Conservation (phyloP, 441 rosid species). For the Brassica hybrid region DNA sequence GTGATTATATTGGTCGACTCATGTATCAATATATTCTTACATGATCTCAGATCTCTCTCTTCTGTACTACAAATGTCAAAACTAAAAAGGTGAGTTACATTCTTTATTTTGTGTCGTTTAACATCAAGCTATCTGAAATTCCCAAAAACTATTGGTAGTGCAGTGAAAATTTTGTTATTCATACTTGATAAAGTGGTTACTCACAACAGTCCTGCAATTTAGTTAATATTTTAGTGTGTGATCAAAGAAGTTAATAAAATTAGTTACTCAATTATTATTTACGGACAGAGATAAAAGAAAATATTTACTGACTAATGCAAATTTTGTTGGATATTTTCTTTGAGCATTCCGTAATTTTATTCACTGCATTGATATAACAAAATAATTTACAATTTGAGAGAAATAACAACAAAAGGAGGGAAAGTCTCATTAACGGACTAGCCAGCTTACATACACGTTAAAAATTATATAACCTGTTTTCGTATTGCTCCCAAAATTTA, state of each 20-base stretch:
- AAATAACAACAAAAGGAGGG: background rate
- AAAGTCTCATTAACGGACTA: background rate
- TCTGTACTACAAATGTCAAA: background rate
- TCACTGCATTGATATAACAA: constrained; percentile 7
- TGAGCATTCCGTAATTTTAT: background rate
- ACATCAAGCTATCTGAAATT: background rate
- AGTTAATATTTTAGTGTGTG: background rate
- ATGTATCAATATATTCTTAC: background rate
- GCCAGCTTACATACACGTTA: constrained; percentile 20
- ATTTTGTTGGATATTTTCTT: background rate
- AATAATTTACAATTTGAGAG: constrained; percentile 26
- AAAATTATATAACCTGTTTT: background rate
- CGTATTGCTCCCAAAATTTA: constrained; percentile 8
- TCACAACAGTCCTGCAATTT: background rate
- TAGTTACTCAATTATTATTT: background rate
- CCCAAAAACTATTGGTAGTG: background rate
- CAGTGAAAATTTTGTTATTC: background rate
- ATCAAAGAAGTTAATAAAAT: background rate
- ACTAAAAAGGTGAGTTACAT: background rate
- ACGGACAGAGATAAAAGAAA: background rate
- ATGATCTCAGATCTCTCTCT: background rate
- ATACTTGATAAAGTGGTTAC: background rate
- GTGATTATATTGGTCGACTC: constrained; percentile 2
- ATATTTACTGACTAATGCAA: background rate
- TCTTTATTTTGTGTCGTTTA: background rate